Conservation (phyloP, 2,329 filamentous ascomycete species). For the Dactylellina cionopaga region DNA sequence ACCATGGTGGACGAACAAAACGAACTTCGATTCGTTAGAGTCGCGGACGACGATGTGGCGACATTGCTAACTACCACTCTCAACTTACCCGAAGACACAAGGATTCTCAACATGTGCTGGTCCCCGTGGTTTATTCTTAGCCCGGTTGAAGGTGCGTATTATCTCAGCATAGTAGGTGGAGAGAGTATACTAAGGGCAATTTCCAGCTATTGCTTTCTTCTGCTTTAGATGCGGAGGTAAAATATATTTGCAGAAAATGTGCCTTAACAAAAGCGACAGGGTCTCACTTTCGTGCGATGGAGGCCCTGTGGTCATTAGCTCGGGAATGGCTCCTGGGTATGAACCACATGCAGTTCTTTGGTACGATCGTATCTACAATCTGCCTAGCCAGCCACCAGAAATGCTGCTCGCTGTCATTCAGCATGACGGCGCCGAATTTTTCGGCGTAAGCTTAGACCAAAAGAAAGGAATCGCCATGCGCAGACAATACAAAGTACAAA, state of each 20-base stretch:
- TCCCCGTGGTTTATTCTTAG: constrained; percentile 42
- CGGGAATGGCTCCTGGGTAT: constrained; percentile 22
- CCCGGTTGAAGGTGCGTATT: constrained; percentile 23
- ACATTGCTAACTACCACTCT: constrained; percentile 14
- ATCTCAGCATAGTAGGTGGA: neutral
- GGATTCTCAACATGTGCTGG: constrained; percentile 39
- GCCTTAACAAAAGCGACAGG: neutral
- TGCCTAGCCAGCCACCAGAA: constrained; percentile 8
- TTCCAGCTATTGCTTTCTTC: constrained; percentile 37
- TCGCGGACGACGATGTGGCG: constrained; percentile 36
- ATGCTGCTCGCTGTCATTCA: constrained; percentile 27
- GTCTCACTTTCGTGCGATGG: neutral
- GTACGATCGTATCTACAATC: constrained; percentile 27
- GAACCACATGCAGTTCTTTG: constrained; percentile 38
- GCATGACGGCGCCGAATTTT: constrained; percentile 36
- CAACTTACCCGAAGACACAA: neutral
- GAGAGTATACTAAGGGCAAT: neutral
- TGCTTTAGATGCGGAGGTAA: constrained; percentile 7
- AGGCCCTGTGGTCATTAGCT: constrained; percentile 4
- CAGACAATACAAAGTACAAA: constrained; percentile 10
- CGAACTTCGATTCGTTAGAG: constrained; percentile 35
- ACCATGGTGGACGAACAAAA: constrained; percentile 45
- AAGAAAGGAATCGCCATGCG: neutral
- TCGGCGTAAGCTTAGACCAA: constrained; percentile 17
- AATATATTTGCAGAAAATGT: constrained; percentile 26